Evolutionary conservation across 306 rosid species (phyloP).

Genomic region (Oxytropis ochrocephala): DNA sequence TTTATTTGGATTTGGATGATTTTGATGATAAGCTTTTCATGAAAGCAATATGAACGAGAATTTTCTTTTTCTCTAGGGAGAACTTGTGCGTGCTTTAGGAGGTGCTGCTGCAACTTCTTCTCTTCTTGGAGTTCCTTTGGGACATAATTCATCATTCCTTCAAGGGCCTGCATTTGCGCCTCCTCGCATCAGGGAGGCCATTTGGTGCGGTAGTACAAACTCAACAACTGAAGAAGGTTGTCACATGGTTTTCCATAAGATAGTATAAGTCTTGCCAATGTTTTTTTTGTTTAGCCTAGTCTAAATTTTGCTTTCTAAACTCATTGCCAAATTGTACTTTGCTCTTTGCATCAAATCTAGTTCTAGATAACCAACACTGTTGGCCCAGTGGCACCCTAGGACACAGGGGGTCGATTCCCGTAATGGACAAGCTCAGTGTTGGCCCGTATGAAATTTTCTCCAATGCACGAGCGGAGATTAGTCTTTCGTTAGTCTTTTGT

Average conservation of each 20-base stretch:
- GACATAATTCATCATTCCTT: conserved; percentile 94
- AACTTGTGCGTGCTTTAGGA: conserved; percentile 89
- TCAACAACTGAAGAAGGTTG: conserved; percentile 89
- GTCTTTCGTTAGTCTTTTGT: no score
- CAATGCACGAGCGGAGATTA: no score
- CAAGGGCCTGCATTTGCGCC: conserved; percentile 99
- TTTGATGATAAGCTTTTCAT: neutral
- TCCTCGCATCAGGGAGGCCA: conserved; percentile 94
- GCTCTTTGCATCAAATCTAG: neutral
- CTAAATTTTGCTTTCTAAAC: neutral
- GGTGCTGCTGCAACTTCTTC: conserved; percentile 74
- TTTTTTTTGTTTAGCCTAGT: neutral
- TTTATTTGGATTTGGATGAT: neutral
- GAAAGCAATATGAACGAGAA: neutral
- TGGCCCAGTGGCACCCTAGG: no score
- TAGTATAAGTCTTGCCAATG: neutral
- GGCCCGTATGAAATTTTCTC: no score
- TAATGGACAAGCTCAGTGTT: no score
- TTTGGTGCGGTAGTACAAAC: conserved; percentile 98
- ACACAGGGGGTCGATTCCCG: no score
- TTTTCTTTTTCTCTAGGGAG: conserved; percentile 51
- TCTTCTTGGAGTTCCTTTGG: conserved; percentile 91
- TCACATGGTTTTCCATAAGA: conserved; percentile 1
- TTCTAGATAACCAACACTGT: no score
- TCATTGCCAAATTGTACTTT: neutral